These are phyloP conservation scores for Pleoardoris graminearum DNA, from an alignment of 2,329 filamentous ascomycete genomes.

Conservation along the genomic window DNA sequence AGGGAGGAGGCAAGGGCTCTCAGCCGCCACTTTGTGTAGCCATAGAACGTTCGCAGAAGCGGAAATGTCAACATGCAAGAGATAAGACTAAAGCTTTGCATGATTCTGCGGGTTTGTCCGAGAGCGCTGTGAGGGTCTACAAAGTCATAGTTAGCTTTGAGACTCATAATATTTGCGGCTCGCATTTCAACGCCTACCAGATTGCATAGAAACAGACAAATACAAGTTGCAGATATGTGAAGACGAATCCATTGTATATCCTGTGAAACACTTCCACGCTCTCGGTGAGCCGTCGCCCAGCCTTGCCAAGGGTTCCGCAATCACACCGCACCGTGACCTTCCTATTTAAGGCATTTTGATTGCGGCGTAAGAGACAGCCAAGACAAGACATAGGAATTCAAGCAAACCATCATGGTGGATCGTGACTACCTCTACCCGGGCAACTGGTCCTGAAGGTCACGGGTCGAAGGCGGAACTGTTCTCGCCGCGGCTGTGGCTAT, in stretches of 20 bases:
- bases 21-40: conserved; percentile 17
- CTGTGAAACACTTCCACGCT: not conserved
- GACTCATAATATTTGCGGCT: too few species aligned
- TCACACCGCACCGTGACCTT: conserved; percentile 2
- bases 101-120: conserved; percentile 15
- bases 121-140: not conserved
- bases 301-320: conserved; percentile 15
- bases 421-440: not conserved
- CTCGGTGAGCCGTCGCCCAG: conserved; percentile 14
- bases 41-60: conserved; percentile 25
- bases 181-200: too few species aligned
- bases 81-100: conserved; percentile 19
- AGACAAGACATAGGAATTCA: not conserved
- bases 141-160: too few species aligned
- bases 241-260: not conserved
- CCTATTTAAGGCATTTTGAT: not conserved
- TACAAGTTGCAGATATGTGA: not conserved
- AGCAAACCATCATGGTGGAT: not conserved
- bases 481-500: not conserved
- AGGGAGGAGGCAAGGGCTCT: conserved; percentile 23
- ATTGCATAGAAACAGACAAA: too few species aligned
- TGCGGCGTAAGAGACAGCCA: not conserved
- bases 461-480: not conserved
- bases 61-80: conserved; percentile 23
- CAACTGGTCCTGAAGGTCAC: not conserved